A percentile compares a stretch with the other conserved stretches of the same genome.
Evolutionary conservation across 805 yeast genomes (phyloP).

Genomic region (Brettanomyces sp.): DNA sequence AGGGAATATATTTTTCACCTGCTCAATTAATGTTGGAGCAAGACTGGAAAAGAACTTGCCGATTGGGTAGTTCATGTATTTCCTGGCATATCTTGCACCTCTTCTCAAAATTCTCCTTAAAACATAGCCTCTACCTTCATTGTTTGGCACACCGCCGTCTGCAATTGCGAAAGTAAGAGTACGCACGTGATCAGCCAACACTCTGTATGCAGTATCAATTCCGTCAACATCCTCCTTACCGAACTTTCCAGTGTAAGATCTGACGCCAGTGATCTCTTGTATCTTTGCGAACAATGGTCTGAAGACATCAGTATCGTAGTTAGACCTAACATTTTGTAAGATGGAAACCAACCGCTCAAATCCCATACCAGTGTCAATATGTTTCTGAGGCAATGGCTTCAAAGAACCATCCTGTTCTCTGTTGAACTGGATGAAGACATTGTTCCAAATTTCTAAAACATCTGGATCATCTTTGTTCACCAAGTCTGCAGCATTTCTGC

Average conservation of each 20-base stretch:
- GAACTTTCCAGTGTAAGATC: conserved; percentile 86
- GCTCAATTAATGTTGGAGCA: conserved; percentile 87
- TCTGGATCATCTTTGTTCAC: conserved; percentile 98
- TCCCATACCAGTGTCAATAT: conserved; percentile 98
- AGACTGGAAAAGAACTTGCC: conserved; percentile 88
- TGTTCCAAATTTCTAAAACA: conserved; percentile 96
- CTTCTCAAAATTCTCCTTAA: conserved; percentile 94
- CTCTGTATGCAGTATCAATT: conserved; percentile 96
- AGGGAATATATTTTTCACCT: conserved; percentile 84
- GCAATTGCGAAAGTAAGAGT: conserved; percentile 92
- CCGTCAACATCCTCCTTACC: conserved; percentile 92
- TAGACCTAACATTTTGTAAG: conserved; percentile 82
- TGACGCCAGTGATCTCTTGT: conserved; percentile 87
- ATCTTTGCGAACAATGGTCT: conserved; percentile 78
- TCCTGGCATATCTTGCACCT: conserved; percentile 95
- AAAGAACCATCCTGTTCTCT: conserved; percentile 82
- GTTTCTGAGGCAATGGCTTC: conserved; percentile 83
- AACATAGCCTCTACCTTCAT: conserved; percentile 98
- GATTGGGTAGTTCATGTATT: conserved; percentile 91
- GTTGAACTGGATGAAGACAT: conserved; percentile 94
- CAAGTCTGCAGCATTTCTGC: conserved; percentile 84
- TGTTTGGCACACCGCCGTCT: conserved; percentile 99
- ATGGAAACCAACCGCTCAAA: conserved; percentile 95
- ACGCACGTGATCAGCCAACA: conserved; percentile 96
- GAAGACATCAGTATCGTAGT: conserved; percentile 97